phyloP scores from a whole-genome alignment of 768 basidiomycete genomes.

The Gelatoporia subvermispora region DNA sequence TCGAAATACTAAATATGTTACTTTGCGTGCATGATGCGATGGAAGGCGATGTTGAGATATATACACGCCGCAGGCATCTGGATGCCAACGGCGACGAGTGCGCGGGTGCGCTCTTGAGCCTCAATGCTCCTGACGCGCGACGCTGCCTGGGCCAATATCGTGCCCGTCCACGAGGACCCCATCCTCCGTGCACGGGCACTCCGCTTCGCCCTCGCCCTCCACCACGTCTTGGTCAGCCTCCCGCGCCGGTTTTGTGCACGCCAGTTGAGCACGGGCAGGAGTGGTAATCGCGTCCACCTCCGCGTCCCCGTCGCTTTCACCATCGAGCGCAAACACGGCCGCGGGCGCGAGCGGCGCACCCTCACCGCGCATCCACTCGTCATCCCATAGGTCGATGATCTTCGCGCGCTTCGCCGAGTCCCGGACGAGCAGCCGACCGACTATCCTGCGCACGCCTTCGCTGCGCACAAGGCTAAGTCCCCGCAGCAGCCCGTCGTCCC shows the following conservation, averaged over 20 bases:
- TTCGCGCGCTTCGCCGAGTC: slow-evolving; percentile 62
- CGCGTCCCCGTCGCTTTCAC: slow-evolving; percentile 4
- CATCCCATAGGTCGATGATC: slow-evolving; percentile 59
- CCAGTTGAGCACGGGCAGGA: not conserved
- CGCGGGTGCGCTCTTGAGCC: no score
- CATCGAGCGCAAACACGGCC: slow-evolving; percentile 2
- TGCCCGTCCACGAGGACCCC: slow-evolving; percentile 26
- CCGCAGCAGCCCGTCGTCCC: slow-evolving; percentile 32
- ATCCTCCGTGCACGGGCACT: slow-evolving; percentile 15
- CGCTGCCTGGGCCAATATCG: slow-evolving; percentile 23
- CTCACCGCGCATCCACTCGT: slow-evolving; percentile 40
- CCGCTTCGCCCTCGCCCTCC: slow-evolving; percentile 12
- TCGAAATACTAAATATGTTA: not conserved
- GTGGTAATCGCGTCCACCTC: slow-evolving; percentile 1
- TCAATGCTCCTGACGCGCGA: slow-evolving; percentile 24
- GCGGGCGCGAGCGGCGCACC: slow-evolving; percentile 26
- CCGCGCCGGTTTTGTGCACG: not conserved
- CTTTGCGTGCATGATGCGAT: not conserved
- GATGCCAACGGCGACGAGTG: not conserved
- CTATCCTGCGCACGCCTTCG: slow-evolving; percentile 47
- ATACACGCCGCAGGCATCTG: not conserved
- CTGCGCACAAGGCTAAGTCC: slow-evolving; percentile 34
- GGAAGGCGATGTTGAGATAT: not conserved
- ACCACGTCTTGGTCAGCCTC: slow-evolving; percentile 7
- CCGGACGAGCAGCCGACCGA: slow-evolving; percentile 59